phyloP scores from a whole-genome alignment of 257 asterid species.

The Ajuga chamaepitys region DNA sequence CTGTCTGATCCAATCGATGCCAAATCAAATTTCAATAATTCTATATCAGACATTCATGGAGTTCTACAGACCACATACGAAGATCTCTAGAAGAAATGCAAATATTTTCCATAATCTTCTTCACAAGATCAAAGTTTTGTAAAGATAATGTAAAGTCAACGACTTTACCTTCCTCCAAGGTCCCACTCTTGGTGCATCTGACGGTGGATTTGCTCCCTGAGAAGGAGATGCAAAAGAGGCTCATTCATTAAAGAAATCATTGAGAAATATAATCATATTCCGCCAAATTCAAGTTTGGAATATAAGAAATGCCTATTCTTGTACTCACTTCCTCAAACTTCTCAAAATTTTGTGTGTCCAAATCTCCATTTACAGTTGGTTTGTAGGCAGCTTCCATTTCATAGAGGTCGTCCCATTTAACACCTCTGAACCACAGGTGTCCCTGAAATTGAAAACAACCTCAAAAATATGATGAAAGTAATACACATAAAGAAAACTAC shows the following conservation, averaged over 20 bases:
- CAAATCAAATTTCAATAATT: neutral
- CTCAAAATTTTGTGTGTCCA: conserved; percentile 94
- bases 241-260: conserved; percentile 1
- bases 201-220: conserved; percentile 68
- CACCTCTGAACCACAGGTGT: conserved; percentile 78
- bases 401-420: conserved; percentile 79
- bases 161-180: conserved; percentile 93
- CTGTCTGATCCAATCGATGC: too few relatives aligned
- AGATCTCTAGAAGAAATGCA: neutral
- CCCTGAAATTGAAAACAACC: conserved; percentile 39
- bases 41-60: neutral
- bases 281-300: neutral
- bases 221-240: conserved; percentile 6
- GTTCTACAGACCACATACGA: neutral
- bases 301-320: neutral
- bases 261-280: neutral
- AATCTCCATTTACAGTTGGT: conserved; percentile 78
- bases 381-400: conserved; percentile 96
- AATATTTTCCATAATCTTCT: neutral
- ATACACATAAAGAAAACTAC: neutral
- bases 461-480: neutral
- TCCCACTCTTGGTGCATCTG: conserved; percentile 70
- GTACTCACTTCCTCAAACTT: conserved; percentile 80
- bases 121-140: neutral
- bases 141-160: neutral